Conservation (phyloP, 2,329 filamentous ascomycete genomes). For the Blastomyces gilchristii region DNA sequence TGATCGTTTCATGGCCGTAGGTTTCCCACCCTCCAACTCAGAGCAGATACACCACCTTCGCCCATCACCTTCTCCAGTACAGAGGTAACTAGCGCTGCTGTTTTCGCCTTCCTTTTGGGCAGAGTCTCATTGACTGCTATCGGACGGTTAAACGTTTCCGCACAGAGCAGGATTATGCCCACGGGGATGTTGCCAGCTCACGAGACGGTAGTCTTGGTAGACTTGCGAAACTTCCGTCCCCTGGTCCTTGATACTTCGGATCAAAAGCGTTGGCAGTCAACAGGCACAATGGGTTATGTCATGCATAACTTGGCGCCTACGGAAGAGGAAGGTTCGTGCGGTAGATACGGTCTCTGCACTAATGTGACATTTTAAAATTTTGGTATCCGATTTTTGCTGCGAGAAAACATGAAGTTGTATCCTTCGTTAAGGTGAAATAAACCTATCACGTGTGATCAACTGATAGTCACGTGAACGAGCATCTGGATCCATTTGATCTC, state of each 20-base stretch:
- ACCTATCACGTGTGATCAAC: neutral
- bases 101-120: conserved; percentile 36
- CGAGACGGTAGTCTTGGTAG: too few relatives aligned
- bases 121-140: neutral
- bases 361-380: neutral
- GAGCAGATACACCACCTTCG: conserved; percentile 58
- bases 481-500: neutral
- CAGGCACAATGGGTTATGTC: neutral
- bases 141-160: neutral
- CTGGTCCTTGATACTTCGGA: too few relatives aligned
- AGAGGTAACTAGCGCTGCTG: conserved; percentile 50
- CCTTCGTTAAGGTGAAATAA: too few relatives aligned
- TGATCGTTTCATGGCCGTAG: conserved; percentile 60
- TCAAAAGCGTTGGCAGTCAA: neutral
- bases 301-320: too few relatives aligned
- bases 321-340: neutral
- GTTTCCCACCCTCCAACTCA: conserved; percentile 64
- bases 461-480: neutral
- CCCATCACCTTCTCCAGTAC: conserved; percentile 58
- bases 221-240: too few relatives aligned
- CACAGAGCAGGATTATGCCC: neutral
- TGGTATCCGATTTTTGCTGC: neutral
- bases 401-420: neutral
- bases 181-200: neutral
- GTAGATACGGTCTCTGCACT: neutral